Conservation (phyloP, 1,139 yeast species). For the Yamadazyma taylorii region DNA sequence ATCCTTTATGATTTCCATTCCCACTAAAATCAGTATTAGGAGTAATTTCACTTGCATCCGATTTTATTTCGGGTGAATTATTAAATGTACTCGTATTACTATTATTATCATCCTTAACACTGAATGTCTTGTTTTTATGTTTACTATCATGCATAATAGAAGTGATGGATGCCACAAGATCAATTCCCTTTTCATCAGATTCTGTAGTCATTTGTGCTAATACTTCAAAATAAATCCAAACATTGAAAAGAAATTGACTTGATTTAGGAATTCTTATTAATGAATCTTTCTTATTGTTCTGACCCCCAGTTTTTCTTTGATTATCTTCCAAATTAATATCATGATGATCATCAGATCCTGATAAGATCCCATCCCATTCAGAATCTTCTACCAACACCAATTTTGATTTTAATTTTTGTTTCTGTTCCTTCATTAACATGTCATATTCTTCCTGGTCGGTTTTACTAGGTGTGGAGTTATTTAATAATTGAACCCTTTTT, state of each 20-base stretch:
- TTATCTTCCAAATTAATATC: too few species aligned
- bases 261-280: slow-evolving; percentile 35
- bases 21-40: slow-evolving; percentile 10
- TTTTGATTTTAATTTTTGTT: slow-evolving; percentile 22
- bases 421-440: slow-evolving; percentile 13
- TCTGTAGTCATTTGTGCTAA: slow-evolving; percentile 63
- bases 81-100: too few species aligned
- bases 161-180: slow-evolving; percentile 43
- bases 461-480: slow-evolving; percentile 11
- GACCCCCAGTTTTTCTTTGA: not conserved
- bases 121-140: slow-evolving; percentile 10
- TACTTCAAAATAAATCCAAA: slow-evolving; percentile 68
- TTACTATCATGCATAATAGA: slow-evolving; percentile 22
- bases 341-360: slow-evolving; percentile 12
- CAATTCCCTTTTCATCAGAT: slow-evolving; percentile 46
- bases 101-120: slow-evolving; percentile 12
- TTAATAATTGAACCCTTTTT: slow-evolving; percentile 15
- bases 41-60: slow-evolving; percentile 25
- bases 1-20: slow-evolving; percentile 14
- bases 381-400: slow-evolving; percentile 32
- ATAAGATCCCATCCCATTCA: slow-evolving; percentile 37
- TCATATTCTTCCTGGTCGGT: slow-evolving; percentile 17
- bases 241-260: slow-evolving; percentile 56
- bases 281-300: not conserved
- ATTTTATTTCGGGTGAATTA: slow-evolving; percentile 23